phyloP scores from a whole-genome alignment of 2,329 filamentous ascomycete genomes.

The Mycosphaerella sp. region DNA sequence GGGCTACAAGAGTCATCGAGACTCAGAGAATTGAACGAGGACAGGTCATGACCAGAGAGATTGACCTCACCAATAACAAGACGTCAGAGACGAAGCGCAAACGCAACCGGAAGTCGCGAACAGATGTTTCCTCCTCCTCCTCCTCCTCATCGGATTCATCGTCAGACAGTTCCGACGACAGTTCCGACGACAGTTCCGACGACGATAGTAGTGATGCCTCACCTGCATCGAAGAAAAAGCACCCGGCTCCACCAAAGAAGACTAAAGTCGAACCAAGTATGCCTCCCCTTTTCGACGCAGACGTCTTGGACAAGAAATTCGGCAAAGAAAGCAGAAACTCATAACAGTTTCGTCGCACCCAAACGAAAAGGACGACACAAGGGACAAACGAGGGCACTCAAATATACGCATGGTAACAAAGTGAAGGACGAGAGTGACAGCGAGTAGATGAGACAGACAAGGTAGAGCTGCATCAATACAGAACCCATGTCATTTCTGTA shows the following conservation, averaged over 20 bases:
- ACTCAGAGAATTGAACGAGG: background rate
- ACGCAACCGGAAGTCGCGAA: constrained; percentile 12
- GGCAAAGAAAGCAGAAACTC: constrained; percentile 4
- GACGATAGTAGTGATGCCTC: constrained; percentile 1
- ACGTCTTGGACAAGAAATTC: constrained; percentile 14
- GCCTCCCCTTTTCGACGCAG: constrained; percentile 4
- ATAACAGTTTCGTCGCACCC: background rate
- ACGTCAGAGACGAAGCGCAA: constrained; percentile 9
- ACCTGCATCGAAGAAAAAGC: background rate
- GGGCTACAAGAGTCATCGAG: constrained; percentile 9
- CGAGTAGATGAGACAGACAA: background rate
- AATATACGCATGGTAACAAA: background rate
- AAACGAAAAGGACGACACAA: background rate
- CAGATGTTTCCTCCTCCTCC: constrained; percentile 9
- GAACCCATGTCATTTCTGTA: too few species aligned
- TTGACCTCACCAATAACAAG: background rate
- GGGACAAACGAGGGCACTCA: background rate
- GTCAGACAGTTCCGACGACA: constrained; percentile 1
- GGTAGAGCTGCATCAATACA: too few species aligned
- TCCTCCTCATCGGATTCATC: constrained; percentile 3
- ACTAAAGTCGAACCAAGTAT: background rate
- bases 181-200: constrained; percentile 4
- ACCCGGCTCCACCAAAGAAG: constrained; percentile 1
- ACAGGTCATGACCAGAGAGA: background rate
- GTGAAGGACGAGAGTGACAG: constrained; percentile 9